phyloP scores from a whole-genome alignment of 768 basidiomycete genomes.

The Coprinopsis cinerea region DNA sequence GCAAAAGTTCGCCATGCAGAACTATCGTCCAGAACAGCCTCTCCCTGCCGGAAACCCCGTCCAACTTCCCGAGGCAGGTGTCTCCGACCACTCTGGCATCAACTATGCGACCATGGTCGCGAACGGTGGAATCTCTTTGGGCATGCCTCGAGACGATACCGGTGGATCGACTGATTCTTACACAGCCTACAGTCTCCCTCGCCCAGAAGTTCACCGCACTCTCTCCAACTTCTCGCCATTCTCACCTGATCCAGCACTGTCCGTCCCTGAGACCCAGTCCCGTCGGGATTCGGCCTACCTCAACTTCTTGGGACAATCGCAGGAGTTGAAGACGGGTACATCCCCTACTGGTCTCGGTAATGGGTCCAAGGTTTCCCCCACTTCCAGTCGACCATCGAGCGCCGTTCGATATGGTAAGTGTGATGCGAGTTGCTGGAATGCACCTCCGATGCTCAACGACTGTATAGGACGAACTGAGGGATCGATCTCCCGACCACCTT shows the following conservation, averaged over 20 bases:
- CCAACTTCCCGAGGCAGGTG: conserved; percentile 8
- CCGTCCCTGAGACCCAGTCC: conserved; percentile 25
- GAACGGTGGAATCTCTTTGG: conserved; percentile 2
- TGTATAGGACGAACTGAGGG: conserved; percentile 38
- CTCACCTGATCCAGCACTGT: conserved; percentile 65
- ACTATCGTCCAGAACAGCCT: conserved; percentile 19
- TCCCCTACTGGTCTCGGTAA: conserved; percentile 5
- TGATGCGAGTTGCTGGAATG: conserved; percentile 20
- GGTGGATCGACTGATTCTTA: conserved; percentile 13
- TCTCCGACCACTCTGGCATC: conserved; percentile 5
- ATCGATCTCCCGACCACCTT: conserved; percentile 48
- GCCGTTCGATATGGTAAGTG: conserved; percentile 39
- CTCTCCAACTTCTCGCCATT: conserved; percentile 64
- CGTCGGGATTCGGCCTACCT: conserved; percentile 37
- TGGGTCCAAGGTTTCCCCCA: conserved; percentile 36
- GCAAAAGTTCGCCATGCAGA: conserved; percentile 46
- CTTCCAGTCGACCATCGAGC: conserved; percentile 37
- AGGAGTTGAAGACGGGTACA: conserved; percentile 33
- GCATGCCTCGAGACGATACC: conserved; percentile 5
- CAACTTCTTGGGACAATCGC: conserved; percentile 40
- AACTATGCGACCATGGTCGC: conserved; percentile 7
- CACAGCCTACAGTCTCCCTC: conserved; percentile 19
- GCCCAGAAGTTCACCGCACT: conserved; percentile 30
- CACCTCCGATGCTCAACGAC: conserved; percentile 33
- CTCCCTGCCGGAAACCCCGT: neutral